Conservation (phyloP, 257 asterid genomes). For the Solanum corneliomulleri region DNA sequence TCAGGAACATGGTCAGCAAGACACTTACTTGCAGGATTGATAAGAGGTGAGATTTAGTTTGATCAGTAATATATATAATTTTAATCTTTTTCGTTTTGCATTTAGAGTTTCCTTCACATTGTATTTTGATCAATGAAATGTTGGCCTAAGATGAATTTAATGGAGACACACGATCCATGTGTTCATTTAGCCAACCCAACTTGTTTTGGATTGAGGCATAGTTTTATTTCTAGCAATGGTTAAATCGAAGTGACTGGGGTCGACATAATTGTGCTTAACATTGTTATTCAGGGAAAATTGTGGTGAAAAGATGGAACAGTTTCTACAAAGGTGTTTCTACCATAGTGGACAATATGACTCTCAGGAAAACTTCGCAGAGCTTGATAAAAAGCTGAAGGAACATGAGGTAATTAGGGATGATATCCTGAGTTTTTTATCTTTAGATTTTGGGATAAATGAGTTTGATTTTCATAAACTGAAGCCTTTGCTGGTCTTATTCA, state of each 20-base stretch:
- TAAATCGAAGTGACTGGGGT: not conserved
- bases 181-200: not conserved
- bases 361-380: conserved; percentile 50
- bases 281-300: conserved; percentile 68
- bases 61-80: not conserved
- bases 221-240: not conserved
- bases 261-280: not conserved
- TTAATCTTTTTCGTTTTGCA: not conserved
- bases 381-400: conserved; percentile 62
- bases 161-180: not conserved
- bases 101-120: not conserved
- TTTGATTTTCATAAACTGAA: not conserved
- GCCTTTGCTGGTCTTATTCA: not conserved
- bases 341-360: conserved; percentile 90
- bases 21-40: conserved; percentile 97
- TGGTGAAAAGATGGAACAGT: conserved; percentile 86
- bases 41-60: conserved; percentile 40
- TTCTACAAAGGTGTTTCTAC: conserved; percentile 77
- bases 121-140: not conserved
- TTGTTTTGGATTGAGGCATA: not conserved
- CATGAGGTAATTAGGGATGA: conserved; percentile 54
- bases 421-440: not conserved
- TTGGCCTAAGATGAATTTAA: not conserved
- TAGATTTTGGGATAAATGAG: not conserved
- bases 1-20: conserved; percentile 78